Base-by-base conservation (phyloP, 768 basidiomycete genomes). In the Collybia sp. region DNA sequence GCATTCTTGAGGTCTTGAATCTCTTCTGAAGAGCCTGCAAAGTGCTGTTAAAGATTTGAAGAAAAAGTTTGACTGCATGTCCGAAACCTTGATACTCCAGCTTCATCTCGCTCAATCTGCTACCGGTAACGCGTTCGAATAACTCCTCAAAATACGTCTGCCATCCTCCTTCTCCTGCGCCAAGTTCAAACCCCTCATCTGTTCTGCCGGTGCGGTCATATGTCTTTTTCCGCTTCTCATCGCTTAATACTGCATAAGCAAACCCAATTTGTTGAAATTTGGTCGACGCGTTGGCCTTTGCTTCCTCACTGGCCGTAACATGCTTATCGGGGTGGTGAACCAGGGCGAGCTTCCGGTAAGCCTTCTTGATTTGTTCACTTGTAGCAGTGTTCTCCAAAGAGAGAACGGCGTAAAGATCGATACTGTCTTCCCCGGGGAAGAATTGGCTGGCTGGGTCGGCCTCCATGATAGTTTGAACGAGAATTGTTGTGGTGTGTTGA, bases 181-280 rank as follows among this genome's bases (percentile, higher is more conserved):
- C 81, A 34, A 87, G 60, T 41, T 83, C 82, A 37, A 86, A 75
- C 9, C 77, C 79, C 56, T 97, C 93, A 51, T 84, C 82, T 8
- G 93, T 96, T 53, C 78, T 78, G 13, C 96, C 96, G 0, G 88
- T 95, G 45, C 64, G 66, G 56, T 98, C 93, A 54, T 97, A 99
- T 49, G 81, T 72, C 58, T 79, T 71, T 59, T 84, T 78, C 53
- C 84, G 67, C 58, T 79, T 82, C 48, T 81, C 81, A 54, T 98
- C 93, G 44, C 83, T 76, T 20, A 98, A 72, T 0, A 98, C 83
- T 1, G 90, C 75, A 64, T 96, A 99, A 9, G 95, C 91, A 58
- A 94, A 97, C 0, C 95, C 92, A 53, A 98, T 78, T 58, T 93
- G 91, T 55, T 93, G 91, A 60, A 97, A 95, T 63, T 85, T 85